These are phyloP conservation scores for Boletellus deceptivus DNA, from an alignment of 1,284 basidiomycete genomes.

Conservation along the genomic window DNA sequence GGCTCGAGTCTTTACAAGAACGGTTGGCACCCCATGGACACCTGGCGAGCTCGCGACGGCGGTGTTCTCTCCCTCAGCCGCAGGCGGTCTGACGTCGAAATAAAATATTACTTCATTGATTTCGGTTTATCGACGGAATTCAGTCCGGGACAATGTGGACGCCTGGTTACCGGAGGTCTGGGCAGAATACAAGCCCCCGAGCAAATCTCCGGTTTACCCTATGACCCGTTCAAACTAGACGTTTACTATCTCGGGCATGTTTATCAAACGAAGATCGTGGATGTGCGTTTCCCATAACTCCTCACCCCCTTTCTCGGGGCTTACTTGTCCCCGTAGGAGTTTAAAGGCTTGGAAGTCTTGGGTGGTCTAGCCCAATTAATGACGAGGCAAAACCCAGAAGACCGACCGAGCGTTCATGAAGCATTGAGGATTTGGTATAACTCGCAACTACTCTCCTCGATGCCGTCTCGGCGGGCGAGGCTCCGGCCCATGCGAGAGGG, in stretches of 20 bases:
- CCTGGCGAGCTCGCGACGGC: constrained; percentile 7
- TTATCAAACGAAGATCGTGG: constrained; percentile 14
- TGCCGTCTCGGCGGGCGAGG: constrained; percentile 8
- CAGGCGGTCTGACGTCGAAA: constrained; percentile 16
- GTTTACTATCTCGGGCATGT: constrained; percentile 18
- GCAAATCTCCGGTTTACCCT: constrained; percentile 7
- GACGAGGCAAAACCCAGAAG: constrained; percentile 15
- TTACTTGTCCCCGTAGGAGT: constrained; percentile 3
- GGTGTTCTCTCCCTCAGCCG: neutral
- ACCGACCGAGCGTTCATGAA: constrained; percentile 7
- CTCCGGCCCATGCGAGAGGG: constrained; percentile 8
- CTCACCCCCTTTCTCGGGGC: no score
- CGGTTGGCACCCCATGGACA: constrained; percentile 1
- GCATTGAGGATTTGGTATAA: constrained; percentile 9
- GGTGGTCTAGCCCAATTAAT: constrained; percentile 9
- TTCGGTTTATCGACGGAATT: constrained; percentile 21
- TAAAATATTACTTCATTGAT: constrained; percentile 30
- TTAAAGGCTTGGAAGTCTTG: constrained; percentile 4
- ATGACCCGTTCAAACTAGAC: constrained; percentile 23
- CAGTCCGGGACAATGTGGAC: neutral
- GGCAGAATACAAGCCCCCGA: constrained; percentile 16
- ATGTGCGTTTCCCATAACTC: constrained; percentile 2
- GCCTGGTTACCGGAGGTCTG: neutral
- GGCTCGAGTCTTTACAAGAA: constrained; percentile 14
- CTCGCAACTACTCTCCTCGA: neutral